Percentiles rank a stretch among this genome's conserved stretches.
These are phyloP conservation scores for Fraxinus sp. DNA, from an alignment of 305 asterid species.

Conservation along the genomic window DNA sequence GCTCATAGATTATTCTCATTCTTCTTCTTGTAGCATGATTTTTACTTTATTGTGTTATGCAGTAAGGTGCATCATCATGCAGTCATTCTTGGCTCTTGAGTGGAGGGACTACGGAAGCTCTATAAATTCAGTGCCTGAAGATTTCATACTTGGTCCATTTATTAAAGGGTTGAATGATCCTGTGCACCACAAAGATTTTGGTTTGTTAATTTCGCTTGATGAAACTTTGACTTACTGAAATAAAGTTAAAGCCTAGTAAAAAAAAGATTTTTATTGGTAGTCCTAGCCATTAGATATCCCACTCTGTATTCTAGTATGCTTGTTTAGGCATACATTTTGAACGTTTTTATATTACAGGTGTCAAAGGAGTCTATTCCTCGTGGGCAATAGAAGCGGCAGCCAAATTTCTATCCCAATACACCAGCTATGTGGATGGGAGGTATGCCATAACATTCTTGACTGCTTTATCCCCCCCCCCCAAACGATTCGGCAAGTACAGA, in stretches of 20 bases:
- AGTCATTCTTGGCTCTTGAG: conserved; percentile 65
- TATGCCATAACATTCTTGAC: conserved; percentile 30
- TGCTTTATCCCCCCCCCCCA: not conserved
- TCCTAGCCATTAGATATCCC: conserved; percentile 17
- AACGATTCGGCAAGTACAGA: not conserved
- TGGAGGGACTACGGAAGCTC: conserved; percentile 61
- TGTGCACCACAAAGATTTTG: conserved; percentile 88
- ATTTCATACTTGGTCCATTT: conserved; percentile 78
- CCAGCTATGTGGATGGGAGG: conserved; percentile 67
- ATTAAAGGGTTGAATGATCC: conserved; percentile 84
- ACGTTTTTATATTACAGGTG: conserved; percentile 43
- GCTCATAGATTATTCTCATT: not conserved
- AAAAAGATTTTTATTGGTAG: conserved; percentile 13
- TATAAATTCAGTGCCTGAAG: conserved; percentile 55
- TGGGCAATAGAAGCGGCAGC: conserved; percentile 66
- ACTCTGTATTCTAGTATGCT: not conserved
- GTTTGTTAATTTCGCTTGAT: conserved; percentile 45
- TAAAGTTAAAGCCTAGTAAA: not conserved
- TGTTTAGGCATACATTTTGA: not conserved
- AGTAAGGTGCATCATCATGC: conserved; percentile 91
- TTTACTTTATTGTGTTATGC: conserved; percentile 30
- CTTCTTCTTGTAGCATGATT: conserved; percentile 17
- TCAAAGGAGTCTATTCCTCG: conserved; percentile 77
- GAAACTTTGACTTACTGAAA: conserved; percentile 1
- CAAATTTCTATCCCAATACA: conserved; percentile 55